Percentiles rank a stretch among this genome's conserved stretches.
phyloP scores from a whole-genome alignment of 371 early-diverging fungal genomes.

The Sporodiniella umbellata region DNA sequence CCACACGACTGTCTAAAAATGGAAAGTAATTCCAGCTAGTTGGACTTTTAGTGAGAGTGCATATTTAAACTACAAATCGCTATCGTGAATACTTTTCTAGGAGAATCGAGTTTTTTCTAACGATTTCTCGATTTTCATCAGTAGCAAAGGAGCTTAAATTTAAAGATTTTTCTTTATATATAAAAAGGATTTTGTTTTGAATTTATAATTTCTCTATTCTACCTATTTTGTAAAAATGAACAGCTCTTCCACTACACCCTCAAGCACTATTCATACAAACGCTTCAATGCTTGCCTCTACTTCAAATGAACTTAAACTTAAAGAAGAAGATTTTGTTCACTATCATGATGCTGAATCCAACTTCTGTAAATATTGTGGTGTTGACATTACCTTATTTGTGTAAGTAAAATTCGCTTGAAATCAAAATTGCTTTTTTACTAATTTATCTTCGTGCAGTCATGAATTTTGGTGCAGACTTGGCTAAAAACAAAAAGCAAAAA shows the following conservation, averaged over 20 bases:
- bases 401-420: neutral
- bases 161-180: neutral
- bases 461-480: slow-evolving; percentile 10
- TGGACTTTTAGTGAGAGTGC: neutral
- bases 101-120: neutral
- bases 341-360: neutral
- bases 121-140: neutral
- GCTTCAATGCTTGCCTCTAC: too few relatives aligned
- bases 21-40: neutral
- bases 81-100: neutral
- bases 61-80: too few relatives aligned
- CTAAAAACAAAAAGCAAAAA: neutral
- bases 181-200: neutral
- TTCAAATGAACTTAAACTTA: neutral
- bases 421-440: neutral
- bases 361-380: slow-evolving; percentile 16
- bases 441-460: neutral
- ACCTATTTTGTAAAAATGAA: neutral
- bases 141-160: neutral
- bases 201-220: neutral
- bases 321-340: neutral
- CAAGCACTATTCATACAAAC: too few relatives aligned
- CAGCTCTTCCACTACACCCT: too few relatives aligned
- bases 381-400: slow-evolving; percentile 11
- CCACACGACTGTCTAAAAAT: neutral